These are phyloP conservation scores for Neofusicoccum sp. DNA, from an alignment of 2,329 filamentous ascomycete species.

Conservation along the genomic window DNA sequence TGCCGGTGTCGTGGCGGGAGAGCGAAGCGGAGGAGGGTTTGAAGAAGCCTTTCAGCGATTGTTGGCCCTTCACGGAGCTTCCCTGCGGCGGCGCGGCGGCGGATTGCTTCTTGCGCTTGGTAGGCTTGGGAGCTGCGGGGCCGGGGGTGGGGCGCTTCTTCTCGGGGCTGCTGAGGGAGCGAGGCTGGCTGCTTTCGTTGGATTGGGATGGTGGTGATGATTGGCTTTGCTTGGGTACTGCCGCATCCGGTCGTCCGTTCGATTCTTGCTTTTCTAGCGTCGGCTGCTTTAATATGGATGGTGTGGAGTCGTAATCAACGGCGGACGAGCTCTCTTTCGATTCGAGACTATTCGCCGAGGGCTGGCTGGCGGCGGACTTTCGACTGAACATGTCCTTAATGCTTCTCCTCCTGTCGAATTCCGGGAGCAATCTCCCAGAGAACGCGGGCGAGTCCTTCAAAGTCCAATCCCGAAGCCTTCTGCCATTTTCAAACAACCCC, in stretches of 20 bases:
- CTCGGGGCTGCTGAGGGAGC: background rate
- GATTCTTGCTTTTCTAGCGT: background rate
- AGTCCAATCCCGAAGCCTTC: constrained; percentile 67
- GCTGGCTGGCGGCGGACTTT: constrained; percentile 26
- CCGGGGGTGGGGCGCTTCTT: constrained; percentile 35
- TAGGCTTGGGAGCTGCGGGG: constrained; percentile 26
- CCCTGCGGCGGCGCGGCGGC: background rate
- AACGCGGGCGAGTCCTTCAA: constrained; percentile 68
- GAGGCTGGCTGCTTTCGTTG: background rate
- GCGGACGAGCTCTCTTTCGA: background rate
- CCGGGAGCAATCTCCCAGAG: constrained; percentile 82
- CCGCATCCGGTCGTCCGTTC: background rate
- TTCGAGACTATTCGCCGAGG: constrained; percentile 11
- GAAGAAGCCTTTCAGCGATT: constrained; percentile 22
- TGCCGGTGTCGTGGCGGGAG: background rate
- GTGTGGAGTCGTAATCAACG: background rate
- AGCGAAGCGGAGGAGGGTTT: constrained; percentile 3
- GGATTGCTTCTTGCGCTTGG: constrained; percentile 7
- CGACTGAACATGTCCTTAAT: constrained; percentile 90
- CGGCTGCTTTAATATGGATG: background rate
- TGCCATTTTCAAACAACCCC: constrained; percentile 70
- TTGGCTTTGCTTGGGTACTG: background rate
- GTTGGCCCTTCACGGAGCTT: constrained; percentile 15
- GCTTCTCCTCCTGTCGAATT: constrained; percentile 80
- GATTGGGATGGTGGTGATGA: background rate